These are phyloP conservation scores for Flaveria robusta DNA, from an alignment of 129 eudicot genomes.

Conservation along the genomic window DNA sequence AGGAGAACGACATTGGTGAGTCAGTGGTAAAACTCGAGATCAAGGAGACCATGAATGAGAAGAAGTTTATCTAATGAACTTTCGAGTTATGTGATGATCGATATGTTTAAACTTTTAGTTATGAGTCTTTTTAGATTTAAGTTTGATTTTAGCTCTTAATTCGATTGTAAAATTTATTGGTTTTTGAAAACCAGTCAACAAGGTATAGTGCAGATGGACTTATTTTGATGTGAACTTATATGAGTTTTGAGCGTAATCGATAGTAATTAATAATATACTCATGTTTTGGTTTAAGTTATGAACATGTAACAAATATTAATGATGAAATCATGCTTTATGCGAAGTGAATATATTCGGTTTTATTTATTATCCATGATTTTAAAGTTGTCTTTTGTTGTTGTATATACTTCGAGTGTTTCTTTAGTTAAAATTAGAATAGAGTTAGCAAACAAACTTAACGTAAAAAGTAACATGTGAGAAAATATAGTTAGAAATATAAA, in stretches of 20 bases:
- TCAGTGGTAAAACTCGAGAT: neutral
- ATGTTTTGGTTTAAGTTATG: neutral
- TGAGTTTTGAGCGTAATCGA: too few species aligned
- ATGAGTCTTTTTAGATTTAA: neutral
- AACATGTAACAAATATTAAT: neutral
- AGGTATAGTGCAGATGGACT: neutral
- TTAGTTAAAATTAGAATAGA: too few species aligned
- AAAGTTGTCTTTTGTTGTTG: too few species aligned
- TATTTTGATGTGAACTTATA: neutral
- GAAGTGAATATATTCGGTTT: too few species aligned
- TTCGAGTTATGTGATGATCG: neutral
- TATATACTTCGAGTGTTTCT: too few species aligned
- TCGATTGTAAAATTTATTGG: too few species aligned
- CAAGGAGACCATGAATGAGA: neutral
- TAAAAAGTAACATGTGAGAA: too few species aligned
- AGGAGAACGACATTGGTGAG: neutral
- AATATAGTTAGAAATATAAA: too few species aligned
- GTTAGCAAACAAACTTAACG: too few species aligned
- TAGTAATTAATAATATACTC: neutral
- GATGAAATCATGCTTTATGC: too few species aligned
- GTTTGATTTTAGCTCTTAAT: neutral
- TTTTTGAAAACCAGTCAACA: neutral
- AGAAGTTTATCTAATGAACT: neutral
- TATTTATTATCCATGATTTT: too few species aligned
- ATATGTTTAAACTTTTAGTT: neutral